phyloP scores from a whole-genome alignment of 2,329 filamentous ascomycete genomes.

The Ophiognomonia clavigignenti-juglandacearum region DNA sequence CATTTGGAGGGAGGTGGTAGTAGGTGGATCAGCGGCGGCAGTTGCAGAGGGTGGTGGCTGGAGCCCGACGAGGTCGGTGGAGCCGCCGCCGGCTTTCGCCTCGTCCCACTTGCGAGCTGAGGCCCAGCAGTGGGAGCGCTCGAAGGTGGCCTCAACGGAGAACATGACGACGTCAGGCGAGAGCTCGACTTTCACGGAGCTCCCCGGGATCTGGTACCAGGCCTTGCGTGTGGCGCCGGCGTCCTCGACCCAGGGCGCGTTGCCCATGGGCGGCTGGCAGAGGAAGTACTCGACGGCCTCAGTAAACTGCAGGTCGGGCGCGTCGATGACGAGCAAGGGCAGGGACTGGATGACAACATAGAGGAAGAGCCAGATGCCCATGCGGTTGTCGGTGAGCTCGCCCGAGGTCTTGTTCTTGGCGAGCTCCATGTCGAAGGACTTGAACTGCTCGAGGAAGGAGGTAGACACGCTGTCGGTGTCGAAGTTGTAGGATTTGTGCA shows the following conservation, averaged over 20 bases:
- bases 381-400: slow-evolving; percentile 67
- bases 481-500: slow-evolving; percentile 78
- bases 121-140: slow-evolving; percentile 53
- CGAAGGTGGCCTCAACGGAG: slow-evolving; percentile 56
- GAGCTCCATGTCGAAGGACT: slow-evolving; percentile 65
- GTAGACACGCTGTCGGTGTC: slow-evolving; percentile 56
- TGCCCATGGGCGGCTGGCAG: slow-evolving; percentile 68
- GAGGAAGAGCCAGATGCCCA: slow-evolving; percentile 77
- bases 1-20: no score
- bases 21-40: no score
- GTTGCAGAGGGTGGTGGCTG: slow-evolving; percentile 13
- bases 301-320: slow-evolving; percentile 62
- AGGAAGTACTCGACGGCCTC: slow-evolving; percentile 79
- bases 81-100: slow-evolving; percentile 9
- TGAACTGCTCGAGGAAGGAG: slow-evolving; percentile 66
- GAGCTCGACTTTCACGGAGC: slow-evolving; percentile 49
- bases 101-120: slow-evolving; percentile 46
- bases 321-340: slow-evolving; percentile 73
- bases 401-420: slow-evolving; percentile 57
- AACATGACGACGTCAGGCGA: slow-evolving; percentile 57
- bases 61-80: slow-evolving; percentile 24
- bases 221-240: slow-evolving; percentile 59
- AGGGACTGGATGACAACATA: slow-evolving; percentile 74
- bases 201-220: slow-evolving; percentile 71
- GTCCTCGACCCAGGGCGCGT: slow-evolving; percentile 68